These are phyloP conservation scores for Diaporthe citri DNA, from an alignment of 2,329 filamentous ascomycete species.

Conservation along the genomic window DNA sequence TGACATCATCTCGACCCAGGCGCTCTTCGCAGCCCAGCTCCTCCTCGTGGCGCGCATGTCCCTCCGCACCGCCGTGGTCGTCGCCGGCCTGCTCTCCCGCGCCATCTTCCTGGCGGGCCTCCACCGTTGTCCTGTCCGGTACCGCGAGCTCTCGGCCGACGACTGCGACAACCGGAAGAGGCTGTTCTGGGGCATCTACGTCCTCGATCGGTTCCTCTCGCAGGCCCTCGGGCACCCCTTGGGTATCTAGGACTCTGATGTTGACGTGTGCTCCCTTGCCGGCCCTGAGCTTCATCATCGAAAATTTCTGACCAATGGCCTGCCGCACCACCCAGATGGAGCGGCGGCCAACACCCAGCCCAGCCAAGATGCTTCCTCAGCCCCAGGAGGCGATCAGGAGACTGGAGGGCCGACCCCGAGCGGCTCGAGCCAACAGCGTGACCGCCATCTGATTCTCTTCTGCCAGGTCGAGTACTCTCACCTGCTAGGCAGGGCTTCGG, in stretches of 20 bases:
- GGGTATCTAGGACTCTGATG: not conserved
- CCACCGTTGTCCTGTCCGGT: conserved; percentile 65
- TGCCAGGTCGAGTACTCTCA: conserved; percentile 2
- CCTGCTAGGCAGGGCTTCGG: not conserved
- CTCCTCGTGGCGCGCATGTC: conserved; percentile 62
- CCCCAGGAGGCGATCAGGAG: not conserved
- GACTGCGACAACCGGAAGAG: conserved; percentile 53
- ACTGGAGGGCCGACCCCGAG: not conserved
- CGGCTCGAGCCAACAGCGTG: not conserved
- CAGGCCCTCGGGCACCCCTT: not conserved
- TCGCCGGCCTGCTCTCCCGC: conserved; percentile 60
- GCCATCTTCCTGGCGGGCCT: conserved; percentile 63
- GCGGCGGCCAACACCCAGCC: not conserved
- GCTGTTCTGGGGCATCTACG: conserved; percentile 56
- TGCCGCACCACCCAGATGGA: not conserved
- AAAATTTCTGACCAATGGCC: not conserved
- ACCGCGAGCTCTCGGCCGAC: conserved; percentile 55
- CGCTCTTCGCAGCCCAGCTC: conserved; percentile 60
- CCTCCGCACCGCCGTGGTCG: conserved; percentile 60
- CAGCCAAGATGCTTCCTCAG: not conserved
- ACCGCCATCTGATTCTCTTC: not conserved
- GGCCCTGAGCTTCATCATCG: not conserved
- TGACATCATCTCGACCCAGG: conserved; percentile 61
- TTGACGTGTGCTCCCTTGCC: not conserved
- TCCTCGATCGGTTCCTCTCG: conserved; percentile 50